These are phyloP conservation scores for Panicum miliaceum DNA, from an alignment of 176 grass and related monocot species.

Conservation along the genomic window DNA sequence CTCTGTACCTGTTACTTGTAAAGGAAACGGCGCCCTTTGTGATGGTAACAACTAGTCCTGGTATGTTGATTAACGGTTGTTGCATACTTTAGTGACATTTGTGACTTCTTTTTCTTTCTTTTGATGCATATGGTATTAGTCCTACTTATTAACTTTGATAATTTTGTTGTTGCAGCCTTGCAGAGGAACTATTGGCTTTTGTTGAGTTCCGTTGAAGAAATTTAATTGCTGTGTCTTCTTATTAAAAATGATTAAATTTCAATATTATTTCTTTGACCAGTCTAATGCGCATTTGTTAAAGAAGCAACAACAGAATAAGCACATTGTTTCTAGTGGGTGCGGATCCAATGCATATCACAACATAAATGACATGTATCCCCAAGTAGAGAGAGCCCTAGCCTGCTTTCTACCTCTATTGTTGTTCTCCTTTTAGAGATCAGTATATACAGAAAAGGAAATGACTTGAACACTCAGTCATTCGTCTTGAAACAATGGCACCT, in stretches of 20 bases:
- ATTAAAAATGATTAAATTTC: not conserved
- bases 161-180: slow-evolving; percentile 6
- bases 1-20: slow-evolving; percentile 4
- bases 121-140: not conserved
- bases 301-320: not conserved
- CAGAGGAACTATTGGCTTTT: not conserved
- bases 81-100: not conserved
- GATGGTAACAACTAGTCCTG: not conserved
- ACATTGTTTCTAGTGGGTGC: not conserved
- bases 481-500: too few species aligned
- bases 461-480: too few species aligned
- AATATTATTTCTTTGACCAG: not conserved
- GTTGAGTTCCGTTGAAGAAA: not conserved
- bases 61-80: slow-evolving; percentile 1
- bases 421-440: too few species aligned
- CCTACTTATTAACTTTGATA: not conserved
- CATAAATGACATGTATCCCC: too few species aligned
- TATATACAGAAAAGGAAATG: too few species aligned
- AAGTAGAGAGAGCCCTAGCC: not conserved
- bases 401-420: not conserved
- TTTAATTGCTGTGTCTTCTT: not conserved
- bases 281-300: not conserved
- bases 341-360: too few species aligned
- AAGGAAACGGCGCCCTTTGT: not conserved
- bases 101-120: slow-evolving; percentile 10